Percentiles rank a stretch among this genome's conserved stretches.
Evolutionary conservation across 1,139 yeast species (phyloP).

Genomic region (Yamadazyma atlantica): DNA sequence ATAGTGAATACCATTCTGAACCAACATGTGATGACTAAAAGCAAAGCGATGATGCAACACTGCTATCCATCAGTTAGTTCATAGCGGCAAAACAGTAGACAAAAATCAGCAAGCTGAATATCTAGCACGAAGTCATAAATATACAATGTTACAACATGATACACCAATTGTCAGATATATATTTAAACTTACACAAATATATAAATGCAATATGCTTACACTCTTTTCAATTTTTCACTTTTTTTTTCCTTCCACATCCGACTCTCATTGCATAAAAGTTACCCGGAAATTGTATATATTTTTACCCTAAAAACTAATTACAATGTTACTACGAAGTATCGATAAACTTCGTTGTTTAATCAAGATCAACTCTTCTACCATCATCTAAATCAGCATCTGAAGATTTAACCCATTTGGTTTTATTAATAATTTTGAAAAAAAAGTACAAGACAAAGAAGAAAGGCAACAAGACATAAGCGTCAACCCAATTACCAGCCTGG

Average conservation of each 20-base stretch:
- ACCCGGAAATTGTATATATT: constrained; percentile 2
- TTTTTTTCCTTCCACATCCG: background rate
- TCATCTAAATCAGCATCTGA: constrained; percentile 46
- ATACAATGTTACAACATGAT: background rate
- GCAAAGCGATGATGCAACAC: too few relatives aligned
- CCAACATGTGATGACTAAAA: too few relatives aligned
- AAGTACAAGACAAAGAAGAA: constrained; percentile 44
- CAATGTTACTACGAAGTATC: background rate
- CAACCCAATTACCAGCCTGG: constrained; percentile 59
- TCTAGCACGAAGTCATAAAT: background rate
- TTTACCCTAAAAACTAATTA: background rate
- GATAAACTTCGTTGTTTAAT: constrained; percentile 10
- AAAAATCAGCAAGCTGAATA: background rate
- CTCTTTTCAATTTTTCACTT: background rate
- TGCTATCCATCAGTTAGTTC: too few relatives aligned
- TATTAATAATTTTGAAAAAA: constrained; percentile 34
- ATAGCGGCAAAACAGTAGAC: background rate
- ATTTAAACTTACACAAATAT: background rate
- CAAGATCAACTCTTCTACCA: constrained; percentile 38
- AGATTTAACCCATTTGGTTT: constrained; percentile 43
- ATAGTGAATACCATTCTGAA: too few relatives aligned
- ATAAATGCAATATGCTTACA: background rate
- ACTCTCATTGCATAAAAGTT: background rate
- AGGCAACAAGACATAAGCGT: constrained; percentile 64
- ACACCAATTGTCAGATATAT: background rate